Evolutionary conservation across 2,329 filamentous ascomycete genomes (phyloP), one percentile per base, ranked within the genome.

Genomic region (Fusarium cyanostomum): DNA sequence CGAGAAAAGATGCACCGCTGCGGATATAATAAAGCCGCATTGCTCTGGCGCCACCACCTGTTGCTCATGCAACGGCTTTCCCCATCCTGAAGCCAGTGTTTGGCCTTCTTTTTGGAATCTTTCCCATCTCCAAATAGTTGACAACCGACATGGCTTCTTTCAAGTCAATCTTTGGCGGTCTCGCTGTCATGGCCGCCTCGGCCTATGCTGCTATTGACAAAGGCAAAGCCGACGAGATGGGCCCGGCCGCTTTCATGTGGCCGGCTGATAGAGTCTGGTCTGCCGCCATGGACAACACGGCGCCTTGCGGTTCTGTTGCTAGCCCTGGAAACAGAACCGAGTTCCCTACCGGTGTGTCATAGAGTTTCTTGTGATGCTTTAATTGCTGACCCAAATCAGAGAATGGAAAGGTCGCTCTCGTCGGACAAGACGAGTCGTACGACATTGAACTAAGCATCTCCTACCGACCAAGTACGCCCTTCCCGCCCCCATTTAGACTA

Each of bases 171-270:
- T 39, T 72, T 16, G 33, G 59, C 37, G 57, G 57, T 49, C 15
- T 70, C 21, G 62, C 61, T 38, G 41, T 54, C 42, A 38, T 60
- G 43, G 64, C 46, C 8, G 53, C 39, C 7, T 45, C 33, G 38
- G 59, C 51, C 39, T 45, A 50, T 33, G 64, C 50, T 34, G 60
- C 50, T 16, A 28, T 44, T 2, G 63, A 66, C 8, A 49, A 27
- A 16, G 60, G 60, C 4, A 24, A 15, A 10, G 43, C 43, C 2
- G 65, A 71, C 8, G 70, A 74, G 46, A 79, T 79, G 75, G 85
- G 84, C 15, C 84, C 84, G 6, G 84, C 84, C 15, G 83, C 82
- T 9, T 86, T 88, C 67, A 75, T 88, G 73, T 89, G 86, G 85
- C 86, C 86, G 7, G 72, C 77, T n/a, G 85, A 87, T 71, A 78